Percentiles rank a stretch among this genome's conserved stretches.
These are phyloP conservation scores for Coniochaeta prunicola DNA, from an alignment of 2,329 filamentous ascomycete genomes.

Conservation along the genomic window DNA sequence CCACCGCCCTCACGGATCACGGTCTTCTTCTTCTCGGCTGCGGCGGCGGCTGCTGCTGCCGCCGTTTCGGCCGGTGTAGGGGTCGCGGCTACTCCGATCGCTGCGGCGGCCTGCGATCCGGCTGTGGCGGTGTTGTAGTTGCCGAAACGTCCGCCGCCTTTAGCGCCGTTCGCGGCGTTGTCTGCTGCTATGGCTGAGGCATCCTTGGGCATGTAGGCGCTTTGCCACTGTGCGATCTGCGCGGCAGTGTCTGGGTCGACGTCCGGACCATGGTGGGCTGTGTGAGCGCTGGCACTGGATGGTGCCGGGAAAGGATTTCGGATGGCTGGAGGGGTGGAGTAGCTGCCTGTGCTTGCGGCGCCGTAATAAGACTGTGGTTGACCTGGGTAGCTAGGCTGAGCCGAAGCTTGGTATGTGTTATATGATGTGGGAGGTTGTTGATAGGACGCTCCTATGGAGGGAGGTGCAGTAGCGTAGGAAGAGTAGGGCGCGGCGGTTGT, in stretches of 20 bases:
- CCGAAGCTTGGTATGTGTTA: conserved; percentile 1
- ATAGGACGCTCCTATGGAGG: conserved; percentile 29
- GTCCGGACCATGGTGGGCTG: conserved; percentile 23
- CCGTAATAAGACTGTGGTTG: conserved; percentile 32
- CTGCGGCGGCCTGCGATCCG: conserved; percentile 18
- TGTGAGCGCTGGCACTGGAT: conserved; percentile 27
- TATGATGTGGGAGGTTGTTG: conserved; percentile 18
- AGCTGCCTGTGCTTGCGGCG: conserved; percentile 30
- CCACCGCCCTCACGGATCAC: conserved; percentile 85
- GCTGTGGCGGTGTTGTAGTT: conserved; percentile 17
- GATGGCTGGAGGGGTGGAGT: conserved; percentile 58
- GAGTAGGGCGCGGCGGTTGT: conserved; percentile 18
- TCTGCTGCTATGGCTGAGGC: conserved; percentile 23
- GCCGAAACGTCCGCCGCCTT: conserved; percentile 14
- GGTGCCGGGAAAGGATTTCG: conserved; percentile 74
- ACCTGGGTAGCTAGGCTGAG: conserved; percentile 19
- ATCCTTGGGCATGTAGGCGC: conserved; percentile 68
- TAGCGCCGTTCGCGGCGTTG: conserved; percentile 12
- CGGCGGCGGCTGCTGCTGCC: conserved; percentile 32
- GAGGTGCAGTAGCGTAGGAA: conserved; percentile 16
- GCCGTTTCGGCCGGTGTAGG: conserved; percentile 36
- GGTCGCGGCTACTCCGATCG: conserved; percentile 28
- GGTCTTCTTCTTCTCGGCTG: conserved; percentile 67
- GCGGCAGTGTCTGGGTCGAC: conserved; percentile 78
- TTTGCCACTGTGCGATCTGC: conserved; percentile 92